Percentiles rank a stretch among this genome's conserved stretches.
Evolutionary conservation across 768 basidiomycete species (phyloP).

Genomic region (Mrakia blollopis): DNA sequence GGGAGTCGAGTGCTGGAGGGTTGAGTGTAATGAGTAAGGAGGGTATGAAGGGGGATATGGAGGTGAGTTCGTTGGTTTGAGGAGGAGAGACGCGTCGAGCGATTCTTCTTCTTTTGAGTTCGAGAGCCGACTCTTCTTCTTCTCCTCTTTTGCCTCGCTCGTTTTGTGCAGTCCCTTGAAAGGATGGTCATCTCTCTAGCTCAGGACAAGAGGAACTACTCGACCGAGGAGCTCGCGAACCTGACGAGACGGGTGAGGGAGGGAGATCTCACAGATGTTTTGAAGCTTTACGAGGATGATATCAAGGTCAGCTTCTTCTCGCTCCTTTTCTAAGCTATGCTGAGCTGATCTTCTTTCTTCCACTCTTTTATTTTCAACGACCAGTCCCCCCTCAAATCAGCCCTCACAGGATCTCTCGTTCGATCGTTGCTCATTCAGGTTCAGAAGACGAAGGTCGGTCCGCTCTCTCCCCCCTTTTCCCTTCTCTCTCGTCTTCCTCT

Average conservation of each 20-base stretch:
- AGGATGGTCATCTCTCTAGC: slow-evolving; percentile 86
- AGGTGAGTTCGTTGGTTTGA: slow-evolving; percentile 51
- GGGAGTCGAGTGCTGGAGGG: slow-evolving; percentile 49
- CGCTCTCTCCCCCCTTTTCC: neutral
- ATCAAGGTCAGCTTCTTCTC: slow-evolving; percentile 55
- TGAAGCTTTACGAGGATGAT: slow-evolving; percentile 84
- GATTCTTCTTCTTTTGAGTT: too few relatives aligned
- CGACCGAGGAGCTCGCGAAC: slow-evolving; percentile 57
- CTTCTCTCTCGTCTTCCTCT: neutral
- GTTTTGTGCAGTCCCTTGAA: slow-evolving; percentile 65
- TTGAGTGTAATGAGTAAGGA: slow-evolving; percentile 64
- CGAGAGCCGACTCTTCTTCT: neutral
- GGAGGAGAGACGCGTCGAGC: neutral
- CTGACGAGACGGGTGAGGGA: slow-evolving; percentile 62
- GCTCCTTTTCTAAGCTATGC: neutral
- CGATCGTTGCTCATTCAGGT: slow-evolving; percentile 84
- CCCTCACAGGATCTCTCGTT: slow-evolving; percentile 70
- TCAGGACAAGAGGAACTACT: slow-evolving; percentile 68
- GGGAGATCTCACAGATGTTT: slow-evolving; percentile 81
- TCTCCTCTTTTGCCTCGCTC: neutral
- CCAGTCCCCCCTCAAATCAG: slow-evolving; percentile 68
- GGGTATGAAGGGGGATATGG: slow-evolving; percentile 76
- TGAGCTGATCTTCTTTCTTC: neutral
- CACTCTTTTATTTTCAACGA: too few relatives aligned
- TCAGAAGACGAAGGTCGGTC: slow-evolving; percentile 83